Conservation (phyloP, 495 filamentous ascomycete species). For the Penicillium bialowiezense region DNA sequence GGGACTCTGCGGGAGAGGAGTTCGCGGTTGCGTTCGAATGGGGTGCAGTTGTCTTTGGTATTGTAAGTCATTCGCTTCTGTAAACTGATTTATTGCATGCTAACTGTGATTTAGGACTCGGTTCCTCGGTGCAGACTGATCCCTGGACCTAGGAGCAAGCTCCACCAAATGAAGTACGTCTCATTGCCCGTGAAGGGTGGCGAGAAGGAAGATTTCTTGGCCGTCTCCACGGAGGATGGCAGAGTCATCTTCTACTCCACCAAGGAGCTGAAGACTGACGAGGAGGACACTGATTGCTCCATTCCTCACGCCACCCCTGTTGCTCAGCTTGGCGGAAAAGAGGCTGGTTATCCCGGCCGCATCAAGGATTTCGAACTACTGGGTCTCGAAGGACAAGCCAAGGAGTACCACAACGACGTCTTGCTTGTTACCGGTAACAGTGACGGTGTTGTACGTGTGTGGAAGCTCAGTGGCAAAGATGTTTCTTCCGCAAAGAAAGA, state of each 20-base stretch:
- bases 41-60: conserved; percentile 78
- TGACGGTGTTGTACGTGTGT: conserved; percentile 77
- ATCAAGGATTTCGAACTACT: conserved; percentile 87
- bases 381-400: conserved; percentile 34
- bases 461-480: conserved; percentile 51
- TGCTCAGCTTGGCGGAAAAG: conserved; percentile 76
- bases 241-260: conserved; percentile 83
- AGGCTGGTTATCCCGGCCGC: conserved; percentile 60
- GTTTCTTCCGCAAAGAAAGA: conserved; percentile 19
- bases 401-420: conserved; percentile 34
- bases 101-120: conserved; percentile 56
- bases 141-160: conserved; percentile 67
- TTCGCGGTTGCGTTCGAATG: conserved; percentile 88
- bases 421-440: conserved; percentile 75
- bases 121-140: conserved; percentile 69
- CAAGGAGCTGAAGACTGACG: conserved; percentile 29
- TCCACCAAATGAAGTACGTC: conserved; percentile 79
- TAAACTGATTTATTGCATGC: conserved; percentile 4
- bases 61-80: conserved; percentile 44
- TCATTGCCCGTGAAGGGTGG: conserved; percentile 39
- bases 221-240: conserved; percentile 90
- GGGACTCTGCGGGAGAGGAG: conserved; percentile 72
- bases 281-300: conserved; percentile 31
- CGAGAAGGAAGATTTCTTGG: conserved; percentile 54
- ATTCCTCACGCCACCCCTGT: conserved; percentile 55